phyloP scores from a whole-genome alignment of 2,329 filamentous ascomycete species.

The Aphanocladium album region DNA sequence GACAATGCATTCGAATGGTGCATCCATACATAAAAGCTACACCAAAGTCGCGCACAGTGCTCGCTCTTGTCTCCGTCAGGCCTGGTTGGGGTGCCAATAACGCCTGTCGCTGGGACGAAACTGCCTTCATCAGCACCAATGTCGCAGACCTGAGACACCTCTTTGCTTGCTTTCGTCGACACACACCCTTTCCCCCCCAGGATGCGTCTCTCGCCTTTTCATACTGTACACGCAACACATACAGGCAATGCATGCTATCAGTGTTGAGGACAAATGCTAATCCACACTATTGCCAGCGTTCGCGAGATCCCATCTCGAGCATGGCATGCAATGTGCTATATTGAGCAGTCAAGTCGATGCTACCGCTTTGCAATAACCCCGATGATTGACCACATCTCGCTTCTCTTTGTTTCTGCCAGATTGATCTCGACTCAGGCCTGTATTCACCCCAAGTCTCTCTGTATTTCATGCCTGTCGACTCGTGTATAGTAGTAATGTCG shows the following conservation, averaged over 20 bases:
- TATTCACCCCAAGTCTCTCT: background rate
- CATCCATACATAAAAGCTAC: too few relatives aligned
- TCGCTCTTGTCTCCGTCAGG: background rate
- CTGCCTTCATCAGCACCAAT: slow-evolving; percentile 1
- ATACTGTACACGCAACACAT: background rate
- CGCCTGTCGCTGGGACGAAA: background rate
- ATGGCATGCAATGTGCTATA: background rate
- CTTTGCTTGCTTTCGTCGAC: background rate
- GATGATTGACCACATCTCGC: background rate
- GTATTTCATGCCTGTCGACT: background rate
- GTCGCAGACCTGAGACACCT: slow-evolving; percentile 4
- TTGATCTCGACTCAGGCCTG: background rate
- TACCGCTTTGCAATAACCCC: background rate
- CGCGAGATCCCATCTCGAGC: background rate
- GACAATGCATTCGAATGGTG: too few relatives aligned
- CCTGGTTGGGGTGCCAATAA: background rate
- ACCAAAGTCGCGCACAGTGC: background rate
- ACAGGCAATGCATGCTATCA: background rate
- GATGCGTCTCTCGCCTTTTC: background rate
- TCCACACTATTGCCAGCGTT: background rate
- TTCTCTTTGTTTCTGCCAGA: background rate
- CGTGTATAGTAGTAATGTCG: background rate
- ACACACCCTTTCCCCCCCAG: too few relatives aligned
- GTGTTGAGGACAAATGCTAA: background rate
- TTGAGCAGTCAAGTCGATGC: background rate